Conservation (phyloP, 1,284 basidiomycete genomes). For the Limonomyces culmigenus region DNA sequence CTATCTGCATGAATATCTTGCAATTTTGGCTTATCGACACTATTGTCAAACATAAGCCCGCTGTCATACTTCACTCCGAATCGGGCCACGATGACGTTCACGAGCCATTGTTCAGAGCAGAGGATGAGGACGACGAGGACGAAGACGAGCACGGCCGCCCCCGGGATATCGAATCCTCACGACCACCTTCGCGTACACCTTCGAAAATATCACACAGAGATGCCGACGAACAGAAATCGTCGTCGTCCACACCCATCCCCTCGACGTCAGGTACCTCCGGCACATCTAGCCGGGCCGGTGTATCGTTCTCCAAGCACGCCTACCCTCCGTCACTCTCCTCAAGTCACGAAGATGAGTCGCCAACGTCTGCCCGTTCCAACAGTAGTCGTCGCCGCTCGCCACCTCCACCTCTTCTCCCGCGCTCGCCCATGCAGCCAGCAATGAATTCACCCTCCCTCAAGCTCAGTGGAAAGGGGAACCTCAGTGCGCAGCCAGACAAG, state of each 20-base stretch:
- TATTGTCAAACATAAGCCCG: conserved; percentile 40
- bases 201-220: no score
- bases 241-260: no score
- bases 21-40: conserved; percentile 86
- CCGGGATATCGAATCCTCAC: no score
- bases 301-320: conserved; percentile 29
- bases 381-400: conserved; percentile 19
- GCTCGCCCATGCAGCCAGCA: conserved; percentile 9
- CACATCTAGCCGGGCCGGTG: no score
- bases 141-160: conserved; percentile 15
- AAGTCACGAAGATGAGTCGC: conserved; percentile 21
- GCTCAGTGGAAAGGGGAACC: conserved; percentile 5
- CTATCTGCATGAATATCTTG: conserved; percentile 81
- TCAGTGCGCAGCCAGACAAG: background rate
- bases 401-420: conserved; percentile 21
- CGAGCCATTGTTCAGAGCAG: conserved; percentile 31
- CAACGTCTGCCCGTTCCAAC: conserved; percentile 13
- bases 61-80: conserved; percentile 22
- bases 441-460: conserved; percentile 8
- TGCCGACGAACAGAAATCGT: conserved; percentile 17
- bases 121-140: conserved; percentile 29
- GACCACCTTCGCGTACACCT: no score
- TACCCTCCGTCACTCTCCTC: conserved; percentile 40
- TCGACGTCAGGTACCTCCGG: no score
- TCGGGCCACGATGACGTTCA: conserved; percentile 21